Percentiles rank a stretch among this genome's conserved stretches.
Evolutionary conservation across 352 stramenopile genomes (phyloP).

Genomic region (Achlya hypogyna): DNA sequence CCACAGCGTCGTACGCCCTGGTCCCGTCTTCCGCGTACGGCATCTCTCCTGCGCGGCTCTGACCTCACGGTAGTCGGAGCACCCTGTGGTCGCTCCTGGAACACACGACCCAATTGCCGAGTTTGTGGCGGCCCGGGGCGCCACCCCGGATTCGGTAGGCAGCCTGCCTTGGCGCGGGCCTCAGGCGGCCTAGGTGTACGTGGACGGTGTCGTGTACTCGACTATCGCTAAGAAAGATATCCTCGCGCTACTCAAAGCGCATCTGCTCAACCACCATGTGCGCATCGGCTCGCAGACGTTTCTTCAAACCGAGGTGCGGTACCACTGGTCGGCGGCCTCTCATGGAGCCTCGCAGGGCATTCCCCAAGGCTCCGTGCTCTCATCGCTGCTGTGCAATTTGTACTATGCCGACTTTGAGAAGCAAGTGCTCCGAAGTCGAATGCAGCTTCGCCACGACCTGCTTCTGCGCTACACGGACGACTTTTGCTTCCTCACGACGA

Average conservation of each 20-base stretch:
- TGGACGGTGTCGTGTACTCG: constrained; percentile 74
- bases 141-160: constrained; percentile 35
- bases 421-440: constrained; percentile 35
- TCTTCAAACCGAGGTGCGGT: constrained; percentile 29
- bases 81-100: constrained; percentile 41
- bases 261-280: constrained; percentile 49
- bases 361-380: constrained; percentile 74
- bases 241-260: constrained; percentile 47
- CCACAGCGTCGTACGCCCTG: constrained; percentile 47
- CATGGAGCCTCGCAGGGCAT: constrained; percentile 35
- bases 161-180: neutral
- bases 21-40: constrained; percentile 17
- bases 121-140: constrained; percentile 22
- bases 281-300: constrained; percentile 41
- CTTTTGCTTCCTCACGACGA: constrained; percentile 59
- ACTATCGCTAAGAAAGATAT: constrained; percentile 46
- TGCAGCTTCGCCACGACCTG: constrained; percentile 38
- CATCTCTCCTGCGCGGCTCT: neutral
- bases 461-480: constrained; percentile 73
- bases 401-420: constrained; percentile 75
- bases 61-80: constrained; percentile 52
- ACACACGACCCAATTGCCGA: constrained; percentile 47
- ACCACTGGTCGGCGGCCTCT: neutral
- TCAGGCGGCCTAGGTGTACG: constrained; percentile 29
- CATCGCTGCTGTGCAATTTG: constrained; percentile 68